These are phyloP conservation scores for Dictyostelium brefeldianum DNA, from an alignment of 78 protist genomes.

Conservation along the genomic window DNA sequence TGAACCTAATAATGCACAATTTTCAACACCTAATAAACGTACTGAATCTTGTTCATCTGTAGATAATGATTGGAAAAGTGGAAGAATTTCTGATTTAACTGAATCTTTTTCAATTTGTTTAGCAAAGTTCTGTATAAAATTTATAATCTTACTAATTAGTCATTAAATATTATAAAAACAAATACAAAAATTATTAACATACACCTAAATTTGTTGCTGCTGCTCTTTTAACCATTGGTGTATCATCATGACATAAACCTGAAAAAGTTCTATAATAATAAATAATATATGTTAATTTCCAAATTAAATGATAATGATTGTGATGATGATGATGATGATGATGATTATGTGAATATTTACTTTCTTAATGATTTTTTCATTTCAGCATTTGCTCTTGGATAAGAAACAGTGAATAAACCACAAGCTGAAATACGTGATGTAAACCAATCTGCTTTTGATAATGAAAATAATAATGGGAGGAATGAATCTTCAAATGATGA, in stretches of 20 bases:
- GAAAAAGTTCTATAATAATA: slow-evolving; percentile 56
- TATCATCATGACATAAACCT: slow-evolving; percentile 94
- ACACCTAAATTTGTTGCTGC: slow-evolving; percentile 91
- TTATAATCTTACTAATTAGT: not conserved
- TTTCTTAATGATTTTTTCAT: slow-evolving; percentile 81
- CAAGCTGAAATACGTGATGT: slow-evolving; percentile 96
- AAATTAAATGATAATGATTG: not conserved
- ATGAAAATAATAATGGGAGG: slow-evolving; percentile 84
- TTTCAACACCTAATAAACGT: slow-evolving; percentile 95
- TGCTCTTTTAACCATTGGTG: slow-evolving; percentile 97
- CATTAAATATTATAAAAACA: not conserved
- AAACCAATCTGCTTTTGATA: slow-evolving; percentile 96
- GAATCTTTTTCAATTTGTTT: slow-evolving; percentile 74
- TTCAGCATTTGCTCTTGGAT: slow-evolving; percentile 71
- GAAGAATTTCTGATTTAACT: slow-evolving; percentile 88
- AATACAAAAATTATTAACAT: not conserved
- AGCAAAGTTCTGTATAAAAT: slow-evolving; percentile 71
- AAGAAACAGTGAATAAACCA: slow-evolving; percentile 90
- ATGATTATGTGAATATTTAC: slow-evolving; percentile 22
- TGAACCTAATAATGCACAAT: slow-evolving; percentile 87
- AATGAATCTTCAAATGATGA: slow-evolving; percentile 74
- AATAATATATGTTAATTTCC: not conserved
- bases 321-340: not conserved
- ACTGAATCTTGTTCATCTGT: slow-evolving; percentile 97
- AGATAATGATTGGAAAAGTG: slow-evolving; percentile 87